Evolutionary conservation across 768 basidiomycete genomes (phyloP).

Genomic region (Amanita thiersii): DNA sequence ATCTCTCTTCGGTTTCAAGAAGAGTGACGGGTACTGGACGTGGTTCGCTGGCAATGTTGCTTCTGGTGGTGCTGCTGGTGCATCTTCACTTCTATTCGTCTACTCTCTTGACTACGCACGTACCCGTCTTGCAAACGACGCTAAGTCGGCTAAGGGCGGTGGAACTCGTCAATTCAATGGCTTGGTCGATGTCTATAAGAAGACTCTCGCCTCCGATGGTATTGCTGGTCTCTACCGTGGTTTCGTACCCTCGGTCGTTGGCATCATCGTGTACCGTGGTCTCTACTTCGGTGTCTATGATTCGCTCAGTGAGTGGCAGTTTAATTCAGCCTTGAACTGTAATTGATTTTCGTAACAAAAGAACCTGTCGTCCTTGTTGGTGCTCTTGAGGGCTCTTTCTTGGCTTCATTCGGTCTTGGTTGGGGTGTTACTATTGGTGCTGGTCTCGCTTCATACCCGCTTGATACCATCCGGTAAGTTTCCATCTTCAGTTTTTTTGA

Average conservation of each 20-base stretch:
- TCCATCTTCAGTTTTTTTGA: constrained; percentile 8
- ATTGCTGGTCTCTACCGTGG: constrained; percentile 99
- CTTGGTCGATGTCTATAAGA: constrained; percentile 92
- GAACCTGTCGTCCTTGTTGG: constrained; percentile 98
- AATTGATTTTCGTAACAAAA: constrained; percentile 24
- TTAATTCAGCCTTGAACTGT: neutral
- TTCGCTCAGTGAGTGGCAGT: constrained; percentile 64
- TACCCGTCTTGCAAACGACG: constrained; percentile 97
- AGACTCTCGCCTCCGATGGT: constrained; percentile 97
- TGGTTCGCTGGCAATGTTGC: constrained; percentile 99
- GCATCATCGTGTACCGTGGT: constrained; percentile 99
- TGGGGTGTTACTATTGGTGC: constrained; percentile 99
- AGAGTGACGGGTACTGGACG: constrained; percentile 93
- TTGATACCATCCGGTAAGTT: constrained; percentile 80
- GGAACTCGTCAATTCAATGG: constrained; percentile 96
- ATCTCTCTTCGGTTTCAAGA: constrained; percentile 98
- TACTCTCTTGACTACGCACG: constrained; percentile 99
- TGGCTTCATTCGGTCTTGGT: constrained; percentile 94
- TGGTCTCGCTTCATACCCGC: constrained; percentile 96
- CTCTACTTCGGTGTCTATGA: constrained; percentile 98
- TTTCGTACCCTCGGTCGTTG: constrained; percentile 97
- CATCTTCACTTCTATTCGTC: constrained; percentile 96
- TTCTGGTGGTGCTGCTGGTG: constrained; percentile 99
- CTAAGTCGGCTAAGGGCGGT: constrained; percentile 92
- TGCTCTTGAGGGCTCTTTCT: constrained; percentile 90